Evolutionary conservation across 495 filamentous ascomycete species (phyloP), one percentile per base, ranked within the genome.

Genomic region (Penicilliopsis zonata): DNA sequence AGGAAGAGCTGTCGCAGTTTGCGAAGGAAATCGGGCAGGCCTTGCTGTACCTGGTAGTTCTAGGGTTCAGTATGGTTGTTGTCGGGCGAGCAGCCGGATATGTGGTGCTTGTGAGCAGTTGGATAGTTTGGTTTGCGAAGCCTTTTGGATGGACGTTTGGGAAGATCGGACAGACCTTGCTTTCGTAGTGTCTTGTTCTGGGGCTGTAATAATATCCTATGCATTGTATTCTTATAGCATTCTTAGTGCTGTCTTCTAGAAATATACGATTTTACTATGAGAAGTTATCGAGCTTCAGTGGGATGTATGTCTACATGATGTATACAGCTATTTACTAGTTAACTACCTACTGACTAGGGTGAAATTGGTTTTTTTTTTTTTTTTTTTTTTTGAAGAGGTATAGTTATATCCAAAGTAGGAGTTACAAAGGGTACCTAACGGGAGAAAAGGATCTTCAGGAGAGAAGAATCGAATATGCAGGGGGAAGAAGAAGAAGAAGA

Each of bases 121-220:
- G 62, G 62, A 42, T 66, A 12, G 26, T 59, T 4, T 66, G 62
- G 62, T 53, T 66, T 32, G 46, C 43, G 1, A 51, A 38, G 16
- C 62, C 62, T 4, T 53, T 66, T 46, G 51, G 43, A 0, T 60
- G 53, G 50, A 34, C 44, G 8, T 47, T 63, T 17, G 47, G 57
- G 7, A 36, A 41, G 16, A 22, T 61, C 14, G 49, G 46, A 12
- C 46, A 46, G 31, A 48, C 44, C 31, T 19, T 64, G 23, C 42
- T 46, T 20, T 17, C 30, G 27, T 44, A 24, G 38, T 5, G 12
- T 30, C 9, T 29, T 17, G 24, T 7, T 23, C 7, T 34, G 10
- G 12, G 34, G 14, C 18, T 12, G 27, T 27, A 9, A 23, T 18
- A 9, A 18, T 13, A 2, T 24, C 30, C 25, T 24, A 24, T 8